Evolutionary conservation across 176 grass and related monocot genomes (phyloP).

Genomic region (Zea luxurians): DNA sequence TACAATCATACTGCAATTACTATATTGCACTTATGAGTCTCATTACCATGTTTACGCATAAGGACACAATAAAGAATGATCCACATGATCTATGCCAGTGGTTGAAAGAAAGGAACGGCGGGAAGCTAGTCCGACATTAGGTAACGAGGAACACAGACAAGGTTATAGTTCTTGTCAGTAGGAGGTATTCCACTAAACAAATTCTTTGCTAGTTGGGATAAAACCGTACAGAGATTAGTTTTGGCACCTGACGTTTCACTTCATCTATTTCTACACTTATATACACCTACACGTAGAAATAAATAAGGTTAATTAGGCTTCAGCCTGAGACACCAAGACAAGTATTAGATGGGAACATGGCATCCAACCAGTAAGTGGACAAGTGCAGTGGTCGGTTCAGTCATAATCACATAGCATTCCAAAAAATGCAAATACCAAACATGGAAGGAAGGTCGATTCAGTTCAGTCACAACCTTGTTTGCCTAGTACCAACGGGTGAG

Average conservation of each 20-base stretch:
- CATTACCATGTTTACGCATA: background rate
- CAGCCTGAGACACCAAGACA: too few relatives aligned
- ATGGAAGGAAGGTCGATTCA: too few relatives aligned
- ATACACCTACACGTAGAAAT: too few relatives aligned
- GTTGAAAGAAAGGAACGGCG: background rate
- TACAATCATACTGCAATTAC: background rate
- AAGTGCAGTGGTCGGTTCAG: background rate
- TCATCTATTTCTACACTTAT: too few relatives aligned
- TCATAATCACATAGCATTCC: background rate
- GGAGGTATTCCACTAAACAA: background rate
- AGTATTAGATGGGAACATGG: too few relatives aligned
- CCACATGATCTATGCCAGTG: background rate
- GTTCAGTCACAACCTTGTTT: too few relatives aligned
- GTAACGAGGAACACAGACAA: background rate
- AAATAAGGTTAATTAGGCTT: too few relatives aligned
- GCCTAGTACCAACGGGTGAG: background rate
- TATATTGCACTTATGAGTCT: background rate
- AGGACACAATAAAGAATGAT: background rate
- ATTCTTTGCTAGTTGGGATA: background rate
- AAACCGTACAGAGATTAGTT: too few relatives aligned
- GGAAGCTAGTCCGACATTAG: background rate
- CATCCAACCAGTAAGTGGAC: too few relatives aligned
- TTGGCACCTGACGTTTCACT: background rate
- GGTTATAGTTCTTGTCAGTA: too few relatives aligned
- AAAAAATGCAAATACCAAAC: background rate